A percentile compares a stretch with the other conserved stretches of the same genome.
Conservation (phyloP, 2,329 filamentous ascomycete species). For the Ilyonectria robusta region DNA sequence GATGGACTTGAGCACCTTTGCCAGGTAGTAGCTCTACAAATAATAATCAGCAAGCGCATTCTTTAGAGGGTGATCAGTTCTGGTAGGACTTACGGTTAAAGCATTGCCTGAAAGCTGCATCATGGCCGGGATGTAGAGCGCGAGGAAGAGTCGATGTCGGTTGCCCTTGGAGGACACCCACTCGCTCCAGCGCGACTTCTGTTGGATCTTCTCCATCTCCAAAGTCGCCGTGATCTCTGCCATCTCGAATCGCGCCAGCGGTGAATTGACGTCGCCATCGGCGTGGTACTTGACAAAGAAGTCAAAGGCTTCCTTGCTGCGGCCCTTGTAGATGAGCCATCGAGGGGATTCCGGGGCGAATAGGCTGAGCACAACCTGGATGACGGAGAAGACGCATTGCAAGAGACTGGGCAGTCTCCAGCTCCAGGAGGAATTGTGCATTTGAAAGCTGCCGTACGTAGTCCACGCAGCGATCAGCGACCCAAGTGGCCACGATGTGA, state of each 20-base stretch:
- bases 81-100: constrained; percentile 36
- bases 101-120: constrained; percentile 50
- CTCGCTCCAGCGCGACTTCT: constrained; percentile 39
- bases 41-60: background rate
- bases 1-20: constrained; percentile 57
- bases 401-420: constrained; percentile 66
- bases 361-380: constrained; percentile 27
- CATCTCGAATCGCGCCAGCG: constrained; percentile 40
- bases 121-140: constrained; percentile 49
- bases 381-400: constrained; percentile 53
- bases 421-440: constrained; percentile 56
- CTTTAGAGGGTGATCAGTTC: background rate
- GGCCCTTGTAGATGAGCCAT: constrained; percentile 47
- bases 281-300: constrained; percentile 44
- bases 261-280: constrained; percentile 34
- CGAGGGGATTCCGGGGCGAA: constrained; percentile 41
- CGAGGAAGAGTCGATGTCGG: constrained; percentile 51
- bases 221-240: constrained; percentile 41
- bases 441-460: constrained; percentile 59
- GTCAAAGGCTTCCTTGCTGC: constrained; percentile 39
- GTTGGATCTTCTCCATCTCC: constrained; percentile 44
- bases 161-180: constrained; percentile 46
- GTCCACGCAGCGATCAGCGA: constrained; percentile 44
- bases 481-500: constrained; percentile 38
- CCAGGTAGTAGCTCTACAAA: constrained; percentile 53